Base-by-base conservation (phyloP, 345 rosid genomes). In the Combretum micranthum region DNA sequence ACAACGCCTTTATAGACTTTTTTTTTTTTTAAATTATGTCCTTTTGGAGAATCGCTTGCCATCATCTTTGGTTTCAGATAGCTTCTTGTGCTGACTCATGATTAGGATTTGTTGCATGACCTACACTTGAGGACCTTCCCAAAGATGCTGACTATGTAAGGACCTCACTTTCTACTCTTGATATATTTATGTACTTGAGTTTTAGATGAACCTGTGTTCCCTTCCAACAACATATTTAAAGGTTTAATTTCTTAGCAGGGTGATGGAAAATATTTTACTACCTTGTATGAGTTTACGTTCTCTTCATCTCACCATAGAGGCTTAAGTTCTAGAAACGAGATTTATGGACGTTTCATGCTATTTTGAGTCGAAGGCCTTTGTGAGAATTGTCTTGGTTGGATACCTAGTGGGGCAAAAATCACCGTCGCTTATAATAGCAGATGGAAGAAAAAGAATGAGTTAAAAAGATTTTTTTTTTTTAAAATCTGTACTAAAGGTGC, bases 331-430 rank as follows among this genome's bases (percentile, higher is more conserved):
- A 97, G 99, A 97, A 89, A 66, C 79, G 92, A 64, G 96, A 89
- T 69, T 77, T 90, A 1, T 96, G 96, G 23, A 65, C 75, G 7
- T 57, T 84, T 68, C 96, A 76, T 75, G 79, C 95, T 67, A 65
- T 85, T 85, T 97, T 42, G 94, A 85, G 68, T 42, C 80, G 42
- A 83, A 80, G 71, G 61, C 70, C 49, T 82, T 85, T 64, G 70
- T 71, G 78, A 90, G 88, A 56, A 76, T 75, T 60, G 68, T 79
- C 65, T 67, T 93, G 74, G 97, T 44, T 93, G 99, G 99, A 93
- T 93, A 97, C 99, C 99, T 17, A 89, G 87, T 66, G 99, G n/a
- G 50, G 96, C 90, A 6, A 93, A 87, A 66, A 80, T 93, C 62
- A 96, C 90, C n/a, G 80, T 90, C 47, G 89, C 85, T 55, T 77